A percentile compares a stretch with the other conserved stretches of the same genome.
These are phyloP conservation scores for Cryptococcus neoformans DNA, from an alignment of 1,284 basidiomycete genomes.

Conservation along the genomic window DNA sequence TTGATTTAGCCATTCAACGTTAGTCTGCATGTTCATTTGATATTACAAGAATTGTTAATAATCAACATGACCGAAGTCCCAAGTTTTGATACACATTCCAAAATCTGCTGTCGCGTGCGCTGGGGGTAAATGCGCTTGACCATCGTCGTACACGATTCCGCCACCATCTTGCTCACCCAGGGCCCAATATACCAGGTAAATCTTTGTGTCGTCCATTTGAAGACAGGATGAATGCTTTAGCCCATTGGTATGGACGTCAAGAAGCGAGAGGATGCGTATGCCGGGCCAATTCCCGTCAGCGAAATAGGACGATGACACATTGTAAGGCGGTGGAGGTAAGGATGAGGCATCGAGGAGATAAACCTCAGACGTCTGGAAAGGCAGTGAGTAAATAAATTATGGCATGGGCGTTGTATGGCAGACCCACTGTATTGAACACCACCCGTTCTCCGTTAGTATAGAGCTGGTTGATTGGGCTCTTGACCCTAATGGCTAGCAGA, in stretches of 20 bases:
- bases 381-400: background rate
- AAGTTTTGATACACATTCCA: constrained; percentile 30
- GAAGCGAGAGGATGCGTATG: constrained; percentile 16
- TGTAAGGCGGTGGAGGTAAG: constrained; percentile 34
- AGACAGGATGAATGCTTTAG: constrained; percentile 26
- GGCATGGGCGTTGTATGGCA: background rate
- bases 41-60: too few relatives aligned
- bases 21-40: too few relatives aligned
- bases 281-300: background rate
- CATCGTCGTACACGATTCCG: constrained; percentile 4
- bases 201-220: constrained; percentile 28
- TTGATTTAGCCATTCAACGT: too few relatives aligned
- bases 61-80: constrained; percentile 21
- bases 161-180: constrained; percentile 13
- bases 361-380: constrained; percentile 14
- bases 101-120: constrained; percentile 10
- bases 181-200: constrained; percentile 33
- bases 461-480: constrained; percentile 18
- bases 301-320: constrained; percentile 47
- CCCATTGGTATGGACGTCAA: constrained; percentile 20
- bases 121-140: constrained; percentile 3
- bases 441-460: constrained; percentile 30
- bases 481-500: constrained; percentile 20
- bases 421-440: constrained; percentile 22
- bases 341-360: constrained; percentile 21